Evolutionary conservation across 352 stramenopile genomes (phyloP), one percentile per base, ranked within the genome.

Genomic region (Lagenidium giganteum): DNA sequence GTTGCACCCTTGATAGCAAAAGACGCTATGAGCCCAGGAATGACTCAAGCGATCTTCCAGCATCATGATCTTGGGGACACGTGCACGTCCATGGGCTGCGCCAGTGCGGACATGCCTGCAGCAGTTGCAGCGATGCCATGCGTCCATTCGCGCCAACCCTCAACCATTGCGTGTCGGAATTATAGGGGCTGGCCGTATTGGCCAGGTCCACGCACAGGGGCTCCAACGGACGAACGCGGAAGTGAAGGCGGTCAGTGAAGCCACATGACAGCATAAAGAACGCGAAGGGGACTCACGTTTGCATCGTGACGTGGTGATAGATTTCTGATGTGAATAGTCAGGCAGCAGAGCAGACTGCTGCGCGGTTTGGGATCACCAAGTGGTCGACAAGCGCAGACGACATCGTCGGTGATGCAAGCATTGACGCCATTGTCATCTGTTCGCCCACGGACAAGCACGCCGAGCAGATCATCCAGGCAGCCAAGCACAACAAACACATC

Each of bases 371-470:
- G 22, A 83, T 88, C 33, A 58, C 69, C 16, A 70, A 76, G 24
- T 87, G 75, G 68, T 83, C 79, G 9, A 67, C 69, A n/a, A 44
- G 74, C 56, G 67, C 83, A 3, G 88, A 88, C 34, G 92, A 98
- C n/a, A 78, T 98, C 8, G 92, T 98, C 48, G 70, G 65, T 8
- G 75, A 97, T 54, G 87, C 90, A 1, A 84, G 96, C 12, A 83
- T 98, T 26, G 90, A 98, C 63, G 95, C 93, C 12, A 90, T 98
- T 11, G 81, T 96, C 73, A 98, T 98, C 69, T 98, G 95, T 64
- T 98, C 93, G 11, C 95, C 95, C 3, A 97, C 87, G 14, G 64
- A 82, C 23, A 89, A 77, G 41, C 95, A 98, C 71, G 95, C 93
- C 12, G 81, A 97, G 52, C 95, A 98, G 71, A 98, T 98, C 58